phyloP scores from a whole-genome alignment of 352 stramenopile species.

The Hyaloperonospora brassicae region DNA sequence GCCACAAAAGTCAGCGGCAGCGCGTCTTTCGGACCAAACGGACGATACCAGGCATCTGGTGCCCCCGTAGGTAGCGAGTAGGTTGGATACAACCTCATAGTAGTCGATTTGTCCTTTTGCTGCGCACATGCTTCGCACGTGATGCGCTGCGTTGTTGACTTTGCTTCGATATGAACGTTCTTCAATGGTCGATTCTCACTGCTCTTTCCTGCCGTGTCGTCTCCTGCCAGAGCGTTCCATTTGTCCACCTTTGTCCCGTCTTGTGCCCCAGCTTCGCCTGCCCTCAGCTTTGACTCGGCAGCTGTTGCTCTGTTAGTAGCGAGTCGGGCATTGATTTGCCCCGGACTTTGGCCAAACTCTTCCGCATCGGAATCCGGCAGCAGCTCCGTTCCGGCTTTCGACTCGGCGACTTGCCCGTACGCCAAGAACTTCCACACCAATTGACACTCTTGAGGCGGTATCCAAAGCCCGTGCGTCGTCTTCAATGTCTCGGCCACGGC shows the following conservation, averaged over 20 bases:
- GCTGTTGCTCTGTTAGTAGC: not conserved
- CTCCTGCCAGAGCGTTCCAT: not conserved
- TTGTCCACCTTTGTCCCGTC: not conserved
- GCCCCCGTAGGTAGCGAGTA: slow-evolving; percentile 38
- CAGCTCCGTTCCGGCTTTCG: slow-evolving; percentile 13
- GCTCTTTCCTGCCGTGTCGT: not conserved
- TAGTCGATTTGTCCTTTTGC: slow-evolving; percentile 5
- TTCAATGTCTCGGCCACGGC: slow-evolving; percentile 34
- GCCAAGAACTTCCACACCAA: slow-evolving; percentile 67
- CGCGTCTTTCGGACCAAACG: slow-evolving; percentile 35
- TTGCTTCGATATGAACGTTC: no score
- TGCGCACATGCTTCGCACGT: no score
- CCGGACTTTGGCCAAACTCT: slow-evolving; percentile 28
- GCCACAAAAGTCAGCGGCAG: slow-evolving; percentile 49
- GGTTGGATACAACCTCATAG: slow-evolving; percentile 31
- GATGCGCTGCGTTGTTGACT: no score
- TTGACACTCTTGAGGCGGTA: slow-evolving; percentile 40
- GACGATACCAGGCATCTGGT: slow-evolving; percentile 31
- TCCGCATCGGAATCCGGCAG: slow-evolving; percentile 47
- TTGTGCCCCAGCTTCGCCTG: not conserved
- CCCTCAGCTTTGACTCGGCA: not conserved
- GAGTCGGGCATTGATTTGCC: slow-evolving; percentile 22
- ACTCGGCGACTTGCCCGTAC: slow-evolving; percentile 31
- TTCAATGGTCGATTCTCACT: not conserved
- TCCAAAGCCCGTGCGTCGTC: slow-evolving; percentile 27